Base-by-base conservation (phyloP, 805 yeast species). In the Cyberlindnera suaveolens region DNA sequence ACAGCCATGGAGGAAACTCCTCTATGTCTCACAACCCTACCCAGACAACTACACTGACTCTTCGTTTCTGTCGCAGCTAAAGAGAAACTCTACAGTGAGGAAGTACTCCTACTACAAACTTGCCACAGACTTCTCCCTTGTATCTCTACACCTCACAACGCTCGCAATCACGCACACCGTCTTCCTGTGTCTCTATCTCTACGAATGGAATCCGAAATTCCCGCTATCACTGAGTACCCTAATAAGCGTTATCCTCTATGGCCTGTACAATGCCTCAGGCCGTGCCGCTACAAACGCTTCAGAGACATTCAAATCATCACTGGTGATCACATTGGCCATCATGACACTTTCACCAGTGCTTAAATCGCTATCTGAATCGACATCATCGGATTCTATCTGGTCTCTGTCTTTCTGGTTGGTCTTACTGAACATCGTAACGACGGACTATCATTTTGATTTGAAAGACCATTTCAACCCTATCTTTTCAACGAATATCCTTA, bases 351-450 rank as follows among this genome's bases (percentile, higher is more conserved):
- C 97, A 0, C 99, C 99, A 0, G 91, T 93, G 1, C 72, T 93
- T 39, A 84, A 86, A 52, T 88, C 96, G 0, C 70, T 93, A 35
- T 88, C 96, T 0, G 78, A 80, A 54, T 84, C 96, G 0, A 88
- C 96, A 0, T 79, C 96, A 0, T 83, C 93, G 0, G 98, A 93
- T 65, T 87, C 96, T 14, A 88, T 93, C 46, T 91, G 98, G 97
- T 89, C 96, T 0, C 63, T 93, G 5, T 78, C 95, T 7, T 79
- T 82, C 38, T 83, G 96, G 80, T 67, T 93, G 14, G 80, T 85
- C 29, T 52, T 87, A 10, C 66, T 80, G 36, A 88, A 88, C 54
- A 65, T 89, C 3, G 56, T 81, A 20, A 71, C 80, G 52, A 80
- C 82, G 57, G 86, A 86, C 62, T 82, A 84, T 60, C 73, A 84